Evolutionary conservation across 139 green algal species (phyloP), one percentile per base, ranked within the genome.

Genomic region (Desmodesmus armatus): DNA sequence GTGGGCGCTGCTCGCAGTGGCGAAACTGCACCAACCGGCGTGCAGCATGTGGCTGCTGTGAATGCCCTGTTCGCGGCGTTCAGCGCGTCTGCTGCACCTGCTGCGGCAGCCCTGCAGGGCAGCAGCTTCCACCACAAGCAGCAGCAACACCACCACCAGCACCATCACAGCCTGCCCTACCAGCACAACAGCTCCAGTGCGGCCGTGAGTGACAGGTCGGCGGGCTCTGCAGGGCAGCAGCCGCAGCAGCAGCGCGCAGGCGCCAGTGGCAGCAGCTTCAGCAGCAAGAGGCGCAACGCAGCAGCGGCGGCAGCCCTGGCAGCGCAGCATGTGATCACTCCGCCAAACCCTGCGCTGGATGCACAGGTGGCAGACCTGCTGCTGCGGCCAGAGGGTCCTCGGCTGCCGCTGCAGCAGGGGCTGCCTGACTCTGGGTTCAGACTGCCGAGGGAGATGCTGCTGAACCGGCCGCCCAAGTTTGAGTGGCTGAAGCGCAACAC

Each of bases 401-500:
- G 76, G 62, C 62, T 71, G 62, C 39, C 31, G 15, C 25, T 27
- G 2, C 17, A 31, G 0, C n/a, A 33, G 13, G 29, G 25, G 0
- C 40, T 35, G 27, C 21, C 39, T 35, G 47, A 75, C 13, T 11
- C 55, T 25, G 40, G 47, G 11, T 91, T 87, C 35, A 33, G 63
- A 40, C 74, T 88, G 66, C 83, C 87, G 23, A 51, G 75, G 58
- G 23, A 71, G 31, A 41, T 87, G 80, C 47, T 91, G 72, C 33
- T 87, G 13, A 78, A 67, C 11, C 58, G 81, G 13, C 85, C 85
- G 23, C 92, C 94, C 9, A 78, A 78, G 11, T 96, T 95, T 60
- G 87, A 95, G 55, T 80, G 85, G 3, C 17, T 97, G 17, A 88
- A 82, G 40, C 89, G 92, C 71, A 96, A 95, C 78, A 47, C 94